A percentile compares a stretch with the other conserved stretches of the same genome.
Evolutionary conservation across 805 yeast genomes (phyloP).

Genomic region (Zygosaccharomyces kombuchaensis): DNA sequence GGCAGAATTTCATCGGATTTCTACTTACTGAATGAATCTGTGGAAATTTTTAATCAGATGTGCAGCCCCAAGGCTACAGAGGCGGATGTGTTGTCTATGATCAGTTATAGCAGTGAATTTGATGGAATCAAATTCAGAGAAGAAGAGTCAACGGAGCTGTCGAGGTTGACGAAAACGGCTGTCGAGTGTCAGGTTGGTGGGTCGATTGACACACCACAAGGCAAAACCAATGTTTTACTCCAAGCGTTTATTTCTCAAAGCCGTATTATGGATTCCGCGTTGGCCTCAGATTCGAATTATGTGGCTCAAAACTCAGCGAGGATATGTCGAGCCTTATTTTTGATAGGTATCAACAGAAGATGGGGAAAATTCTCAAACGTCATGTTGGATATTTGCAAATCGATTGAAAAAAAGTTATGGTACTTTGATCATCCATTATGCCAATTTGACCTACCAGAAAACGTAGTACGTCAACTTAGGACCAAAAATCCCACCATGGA

Average conservation of each 20-base stretch:
- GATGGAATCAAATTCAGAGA: slow-evolving; percentile 84
- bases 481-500: slow-evolving; percentile 67
- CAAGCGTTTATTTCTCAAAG: slow-evolving; percentile 86
- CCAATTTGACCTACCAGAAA: slow-evolving; percentile 77
- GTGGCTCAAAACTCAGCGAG: slow-evolving; percentile 95
- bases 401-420: slow-evolving; percentile 85
- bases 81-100: slow-evolving; percentile 83
- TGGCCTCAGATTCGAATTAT: slow-evolving; percentile 81
- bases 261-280: slow-evolving; percentile 67
- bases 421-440: slow-evolving; percentile 82
- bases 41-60: slow-evolving; percentile 84
- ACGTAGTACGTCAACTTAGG: slow-evolving; percentile 57
- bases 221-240: slow-evolving; percentile 79
- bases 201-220: slow-evolving; percentile 66
- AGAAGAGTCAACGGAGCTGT: slow-evolving; percentile 78
- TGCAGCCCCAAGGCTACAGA: slow-evolving; percentile 82
- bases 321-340: slow-evolving; percentile 84
- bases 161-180: slow-evolving; percentile 51
- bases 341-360: slow-evolving; percentile 79
- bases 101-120: slow-evolving; percentile 90
- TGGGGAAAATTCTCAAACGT: slow-evolving; percentile 84
- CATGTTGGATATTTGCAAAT: slow-evolving; percentile 76
- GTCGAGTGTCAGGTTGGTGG: slow-evolving; percentile 82
- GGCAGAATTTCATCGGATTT: slow-evolving; percentile 96
- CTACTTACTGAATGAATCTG: slow-evolving; percentile 75